phyloP scores from a whole-genome alignment of 148 eudicot genomes.

The Nepenthes gracilis region DNA sequence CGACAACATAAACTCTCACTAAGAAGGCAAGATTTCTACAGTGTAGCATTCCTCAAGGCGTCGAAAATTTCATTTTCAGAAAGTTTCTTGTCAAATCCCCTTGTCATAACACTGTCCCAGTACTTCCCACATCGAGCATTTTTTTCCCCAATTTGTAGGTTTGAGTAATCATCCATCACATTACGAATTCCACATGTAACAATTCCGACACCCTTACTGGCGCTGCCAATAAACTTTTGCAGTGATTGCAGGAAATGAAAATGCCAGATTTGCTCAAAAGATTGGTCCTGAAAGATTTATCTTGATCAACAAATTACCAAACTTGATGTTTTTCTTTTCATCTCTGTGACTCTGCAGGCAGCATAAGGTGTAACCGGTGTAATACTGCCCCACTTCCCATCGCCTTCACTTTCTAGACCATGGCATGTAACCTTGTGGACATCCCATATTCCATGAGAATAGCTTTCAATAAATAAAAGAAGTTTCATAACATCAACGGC shows the following conservation, averaged over 20 bases:
- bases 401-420: conserved; percentile 36
- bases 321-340: conserved; percentile 29
- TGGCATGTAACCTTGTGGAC: conserved; percentile 35
- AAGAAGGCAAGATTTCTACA: conserved; percentile 44
- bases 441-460: conserved; percentile 46
- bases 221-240: conserved; percentile 90
- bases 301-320: conserved; percentile 34
- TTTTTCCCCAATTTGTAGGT: conserved; percentile 39
- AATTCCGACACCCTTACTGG: conserved; percentile 50
- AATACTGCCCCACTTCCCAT: conserved; percentile 70
- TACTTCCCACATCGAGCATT: conserved; percentile 27
- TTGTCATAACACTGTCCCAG: conserved; percentile 33
- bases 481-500: conserved; percentile 65
- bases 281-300: conserved; percentile 37
- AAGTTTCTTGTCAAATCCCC: conserved; percentile 47
- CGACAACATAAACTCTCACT: conserved; percentile 51
- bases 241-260: conserved; percentile 54
- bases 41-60: conserved; percentile 43
- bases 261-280: conserved; percentile 36
- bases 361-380: conserved; percentile 76
- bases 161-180: conserved; percentile 46
- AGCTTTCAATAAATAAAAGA: conserved; percentile 36
- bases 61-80: conserved; percentile 55
- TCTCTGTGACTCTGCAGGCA: conserved; percentile 46
- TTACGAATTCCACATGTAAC: conserved; percentile 45